Conservation (phyloP, 257 asterid genomes). For the Solanum chilense region DNA sequence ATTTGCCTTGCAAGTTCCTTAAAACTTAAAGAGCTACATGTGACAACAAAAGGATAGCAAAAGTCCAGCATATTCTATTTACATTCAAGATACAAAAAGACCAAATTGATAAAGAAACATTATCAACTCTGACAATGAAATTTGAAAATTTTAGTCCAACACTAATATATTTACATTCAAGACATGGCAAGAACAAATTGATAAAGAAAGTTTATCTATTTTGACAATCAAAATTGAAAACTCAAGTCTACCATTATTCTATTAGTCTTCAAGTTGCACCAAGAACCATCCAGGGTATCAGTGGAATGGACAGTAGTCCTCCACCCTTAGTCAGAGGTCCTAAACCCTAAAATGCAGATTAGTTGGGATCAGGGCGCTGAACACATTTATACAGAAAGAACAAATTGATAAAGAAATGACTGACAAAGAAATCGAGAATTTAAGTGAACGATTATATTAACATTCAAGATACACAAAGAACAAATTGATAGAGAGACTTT, state of each 20-base stretch:
- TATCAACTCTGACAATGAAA: constrained; percentile 2
- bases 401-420: constrained; percentile 16
- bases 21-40: background rate
- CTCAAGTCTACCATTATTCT: background rate
- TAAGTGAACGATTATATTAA: background rate
- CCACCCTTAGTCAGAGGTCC: background rate
- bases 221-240: constrained; percentile 3
- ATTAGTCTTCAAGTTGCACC: constrained; percentile 1
- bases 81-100: background rate
- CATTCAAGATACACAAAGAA: background rate
- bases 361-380: background rate
- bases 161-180: background rate
- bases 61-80: constrained; percentile 7
- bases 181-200: background rate
- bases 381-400: background rate
- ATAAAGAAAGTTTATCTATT: background rate
- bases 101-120: background rate
- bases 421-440: background rate
- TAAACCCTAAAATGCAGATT: too few species aligned
- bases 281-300: background rate
- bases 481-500: background rate
- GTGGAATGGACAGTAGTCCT: background rate
- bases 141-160: background rate
- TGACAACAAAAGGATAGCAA: constrained; percentile 25
- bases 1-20: background rate